These are phyloP conservation scores for Grosmannia penicillata DNA, from an alignment of 2,329 filamentous ascomycete species.

Conservation along the genomic window DNA sequence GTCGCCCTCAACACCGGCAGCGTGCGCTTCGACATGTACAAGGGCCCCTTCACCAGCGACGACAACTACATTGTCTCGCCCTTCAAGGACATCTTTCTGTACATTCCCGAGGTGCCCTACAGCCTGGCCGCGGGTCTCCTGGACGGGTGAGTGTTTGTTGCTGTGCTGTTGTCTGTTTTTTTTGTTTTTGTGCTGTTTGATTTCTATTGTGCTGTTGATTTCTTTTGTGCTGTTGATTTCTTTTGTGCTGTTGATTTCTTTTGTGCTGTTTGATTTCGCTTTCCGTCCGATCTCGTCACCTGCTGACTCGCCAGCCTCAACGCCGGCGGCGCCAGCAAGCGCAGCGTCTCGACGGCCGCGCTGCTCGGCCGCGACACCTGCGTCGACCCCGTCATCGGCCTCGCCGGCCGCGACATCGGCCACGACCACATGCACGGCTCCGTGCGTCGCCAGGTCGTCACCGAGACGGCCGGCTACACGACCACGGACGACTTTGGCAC, in stretches of 20 bases:
- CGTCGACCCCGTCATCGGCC: conserved; percentile 23
- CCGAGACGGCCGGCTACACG: conserved; percentile 33
- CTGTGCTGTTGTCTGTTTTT: no score
- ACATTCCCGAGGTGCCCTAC: conserved; percentile 36
- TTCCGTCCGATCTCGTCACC: not conserved
- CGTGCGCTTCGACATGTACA: conserved; percentile 45
- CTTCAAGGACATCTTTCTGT: conserved; percentile 37
- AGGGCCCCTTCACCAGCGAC: conserved; percentile 45
- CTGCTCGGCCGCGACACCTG: conserved; percentile 26
- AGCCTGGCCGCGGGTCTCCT: conserved; percentile 21
- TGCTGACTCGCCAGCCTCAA: conserved; percentile 29
- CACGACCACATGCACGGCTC: conserved; percentile 19
- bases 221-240: no score
- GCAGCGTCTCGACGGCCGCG: conserved; percentile 20
- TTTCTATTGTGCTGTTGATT: no score
- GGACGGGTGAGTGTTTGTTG: conserved; percentile 3
- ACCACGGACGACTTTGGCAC: conserved; percentile 42
- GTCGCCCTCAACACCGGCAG: conserved; percentile 46
- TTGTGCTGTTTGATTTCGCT: not conserved
- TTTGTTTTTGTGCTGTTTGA: not conserved
- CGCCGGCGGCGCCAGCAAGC: conserved; percentile 20
- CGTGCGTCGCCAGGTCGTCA: conserved; percentile 28
- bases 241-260: not conserved
- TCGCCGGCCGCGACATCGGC: conserved; percentile 1
- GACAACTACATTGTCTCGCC: conserved; percentile 40